Base-by-base conservation (phyloP, 2,329 filamentous ascomycete species). In the Ceratocystis cubensis region DNA sequence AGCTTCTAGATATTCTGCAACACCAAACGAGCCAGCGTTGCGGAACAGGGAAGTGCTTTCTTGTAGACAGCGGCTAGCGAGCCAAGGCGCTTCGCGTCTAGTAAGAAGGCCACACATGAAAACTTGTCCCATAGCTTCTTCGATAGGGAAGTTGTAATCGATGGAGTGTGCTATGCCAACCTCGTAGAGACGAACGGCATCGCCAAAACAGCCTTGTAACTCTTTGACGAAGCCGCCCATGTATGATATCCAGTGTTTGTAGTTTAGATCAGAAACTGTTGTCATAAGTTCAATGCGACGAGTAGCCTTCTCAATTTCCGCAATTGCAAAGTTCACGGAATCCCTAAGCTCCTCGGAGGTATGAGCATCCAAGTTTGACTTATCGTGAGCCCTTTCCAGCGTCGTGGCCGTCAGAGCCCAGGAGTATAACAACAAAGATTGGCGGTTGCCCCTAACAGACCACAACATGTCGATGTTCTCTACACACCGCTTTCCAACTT, bases 41-140 rank as follows among this genome's bases (percentile, higher is more conserved):
- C 87, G 80, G 74, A 87, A 92, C 1, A 89, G 79, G 1, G 82
- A 81, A 20, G 89, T 79, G 2, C 85, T 82, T 69, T 91, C 88
- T 41, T 82, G 80, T 17, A 92, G 76, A 0, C 87, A 82, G n/a
- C 84, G 81, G 65, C 86, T 82, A 30, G 88, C 89, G 45, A 87
- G 86, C 69, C 89, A 78, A 48, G 84, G 80, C 2, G 87, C 85
- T 13, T 82, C 81, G 69, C 82, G 80, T 15, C 88, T 80, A 65
- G 89, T 78, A 69, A 91, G 84, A 72, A 85, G 86, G 8, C 87
- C 87, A 1, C 85, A 88, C 77, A 91, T 87, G 37, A 91, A 78
- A 72, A 89, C 88, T 71, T 88, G 87, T 17, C 84, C 83, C 1
- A 91, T 78, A 0, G 86, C 88, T 73, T 91, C 87, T 68, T 92